Evolutionary conservation across 768 basidiomycete genomes (phyloP).

Genomic region (Termitomyces sp.): DNA sequence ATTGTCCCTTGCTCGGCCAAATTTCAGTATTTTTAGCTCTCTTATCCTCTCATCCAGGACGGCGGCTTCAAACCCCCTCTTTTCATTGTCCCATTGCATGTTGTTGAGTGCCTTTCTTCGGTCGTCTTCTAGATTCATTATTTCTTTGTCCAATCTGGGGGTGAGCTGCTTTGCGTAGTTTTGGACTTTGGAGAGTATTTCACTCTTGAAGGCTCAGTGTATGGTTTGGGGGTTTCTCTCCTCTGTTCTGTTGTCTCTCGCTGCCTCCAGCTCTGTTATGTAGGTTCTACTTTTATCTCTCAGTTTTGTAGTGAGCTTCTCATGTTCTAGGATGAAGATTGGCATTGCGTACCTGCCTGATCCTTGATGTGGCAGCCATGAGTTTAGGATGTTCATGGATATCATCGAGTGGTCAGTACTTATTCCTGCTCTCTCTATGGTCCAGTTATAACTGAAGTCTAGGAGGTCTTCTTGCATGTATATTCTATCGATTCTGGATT

Average conservation of each 20-base stretch:
- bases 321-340: not conserved
- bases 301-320: too few species aligned
- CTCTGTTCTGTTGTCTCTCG: not conserved
- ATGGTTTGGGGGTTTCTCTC: not conserved
- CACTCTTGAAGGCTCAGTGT: not conserved
- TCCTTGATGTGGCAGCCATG: not conserved
- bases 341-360: not conserved
- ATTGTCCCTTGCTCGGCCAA: not conserved
- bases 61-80: not conserved
- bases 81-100: not conserved
- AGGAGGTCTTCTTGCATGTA: too few species aligned
- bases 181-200: not conserved
- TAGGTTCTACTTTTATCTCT: too few species aligned
- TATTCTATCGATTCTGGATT: too few species aligned
- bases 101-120: not conserved
- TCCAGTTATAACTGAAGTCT: constrained; percentile 7
- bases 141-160: not conserved
- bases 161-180: not conserved
- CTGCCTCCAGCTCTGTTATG: too few species aligned
- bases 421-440: constrained; percentile 1
- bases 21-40: not conserved
- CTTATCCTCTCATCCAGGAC: not conserved
- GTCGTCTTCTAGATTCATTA: not conserved
- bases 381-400: not conserved
- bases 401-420: constrained; percentile 5